Evolutionary conservation across 768 basidiomycete species (phyloP), one percentile per base, ranked within the genome.

Genomic region (Mycena chlorophos): DNA sequence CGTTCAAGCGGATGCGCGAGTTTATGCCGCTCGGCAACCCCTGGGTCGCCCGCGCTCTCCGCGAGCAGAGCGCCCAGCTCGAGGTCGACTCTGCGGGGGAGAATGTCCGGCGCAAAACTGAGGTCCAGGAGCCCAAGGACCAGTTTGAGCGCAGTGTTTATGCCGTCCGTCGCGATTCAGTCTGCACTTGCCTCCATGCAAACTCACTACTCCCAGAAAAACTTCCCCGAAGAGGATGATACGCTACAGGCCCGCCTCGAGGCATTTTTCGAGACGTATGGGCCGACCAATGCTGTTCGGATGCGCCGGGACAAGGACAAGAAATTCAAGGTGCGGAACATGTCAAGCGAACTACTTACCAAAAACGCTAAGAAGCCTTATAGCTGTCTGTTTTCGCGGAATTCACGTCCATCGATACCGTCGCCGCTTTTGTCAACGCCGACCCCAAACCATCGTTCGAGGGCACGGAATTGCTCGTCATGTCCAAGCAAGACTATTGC

Each of bases 1-100:
- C 92, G 5, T 98, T 98, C 85, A 95, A 95, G 71, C 89, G 94
- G 57, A 98, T 98, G 95, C 78, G 83, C 37, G 88, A 90, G 26
- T 89, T 81, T 66, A 70, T 73, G 40, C 48, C 78, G 3, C 68
- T 78, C 27, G 92, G 92, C 5, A 55, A 79, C 17, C 81, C 82
- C 19, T 93, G 90, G 79, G 76, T 97, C 55, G 78, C 80, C 4
- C 75, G 81, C 20, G 88, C 86, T n/a, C 75, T 98, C n/a, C 71
- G 72, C 47, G 60, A 61, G 39, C 56, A 70, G 13, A 79, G 70
- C 58, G 69, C 71, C 26, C 76, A 75, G 62, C 79, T 98, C 38
- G 91, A 91, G 67, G 79, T 96, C 5, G 87, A 91, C 64, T 86
- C 83, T 51, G 78, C 79, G 5, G 85, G 84, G 27, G 80, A 80